Conservation (phyloP, 306 rosid species). For the Castanospermum australe region DNA sequence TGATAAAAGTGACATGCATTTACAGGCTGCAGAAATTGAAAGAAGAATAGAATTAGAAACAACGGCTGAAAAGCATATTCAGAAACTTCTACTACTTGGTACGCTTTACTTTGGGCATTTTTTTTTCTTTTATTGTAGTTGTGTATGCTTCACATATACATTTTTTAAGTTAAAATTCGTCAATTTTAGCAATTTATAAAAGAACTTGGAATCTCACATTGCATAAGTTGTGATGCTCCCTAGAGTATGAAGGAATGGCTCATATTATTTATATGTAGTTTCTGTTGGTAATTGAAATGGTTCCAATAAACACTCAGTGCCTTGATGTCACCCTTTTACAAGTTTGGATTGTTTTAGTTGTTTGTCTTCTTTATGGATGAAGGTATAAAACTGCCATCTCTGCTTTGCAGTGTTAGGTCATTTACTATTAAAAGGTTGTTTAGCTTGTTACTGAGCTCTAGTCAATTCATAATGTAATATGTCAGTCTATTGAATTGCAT, state of each 20-base stretch:
- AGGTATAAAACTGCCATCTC: not conserved
- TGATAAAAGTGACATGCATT: conserved; percentile 29
- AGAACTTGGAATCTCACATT: conserved; percentile 1
- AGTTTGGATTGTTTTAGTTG: not conserved
- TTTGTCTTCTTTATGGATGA: not conserved
- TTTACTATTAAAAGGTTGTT: not conserved
- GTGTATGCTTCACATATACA: not conserved
- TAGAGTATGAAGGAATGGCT: not conserved
- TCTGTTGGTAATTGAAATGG: not conserved
- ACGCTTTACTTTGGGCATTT: conserved; percentile 16
- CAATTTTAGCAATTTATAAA: not conserved
- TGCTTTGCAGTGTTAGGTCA: not conserved
- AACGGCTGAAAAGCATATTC: conserved; percentile 91
- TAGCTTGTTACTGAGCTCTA: not conserved
- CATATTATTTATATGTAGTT: not conserved
- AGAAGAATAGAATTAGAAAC: conserved; percentile 92
- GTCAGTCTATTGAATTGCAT: not conserved
- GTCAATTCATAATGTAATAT: not conserved
- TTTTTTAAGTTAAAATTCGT: conserved; percentile 2
- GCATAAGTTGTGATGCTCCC: not conserved
- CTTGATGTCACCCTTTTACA: not conserved
- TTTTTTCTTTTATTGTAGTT: conserved; percentile 12
- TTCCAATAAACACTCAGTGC: not conserved
- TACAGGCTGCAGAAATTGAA: conserved; percentile 90
- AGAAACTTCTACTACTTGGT: conserved; percentile 96